Percentiles rank a stretch among this genome's conserved stretches.
Evolutionary conservation across 495 filamentous ascomycete genomes (phyloP).

Genomic region (Penicillium mononematosum): DNA sequence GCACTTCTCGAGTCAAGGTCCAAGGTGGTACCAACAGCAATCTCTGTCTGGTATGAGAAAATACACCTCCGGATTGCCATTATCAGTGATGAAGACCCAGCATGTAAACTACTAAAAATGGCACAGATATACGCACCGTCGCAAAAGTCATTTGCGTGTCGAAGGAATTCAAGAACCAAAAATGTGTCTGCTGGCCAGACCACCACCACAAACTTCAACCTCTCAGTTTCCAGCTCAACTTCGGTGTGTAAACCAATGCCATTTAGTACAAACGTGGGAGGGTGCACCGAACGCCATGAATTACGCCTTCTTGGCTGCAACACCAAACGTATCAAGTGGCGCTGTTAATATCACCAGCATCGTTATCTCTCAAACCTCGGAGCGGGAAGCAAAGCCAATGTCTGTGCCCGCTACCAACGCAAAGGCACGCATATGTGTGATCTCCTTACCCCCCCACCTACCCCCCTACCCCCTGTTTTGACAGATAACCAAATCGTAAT

Average conservation of each 20-base stretch:
- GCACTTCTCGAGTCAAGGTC: background rate
- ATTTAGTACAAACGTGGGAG: slow-evolving; percentile 37
- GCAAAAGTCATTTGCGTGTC: slow-evolving; percentile 15
- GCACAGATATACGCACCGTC: slow-evolving; percentile 8
- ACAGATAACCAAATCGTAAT: slow-evolving; percentile 36
- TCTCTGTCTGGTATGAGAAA: slow-evolving; percentile 20
- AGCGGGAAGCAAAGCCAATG: slow-evolving; percentile 38
- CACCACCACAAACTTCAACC: slow-evolving; percentile 27
- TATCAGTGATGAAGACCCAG: slow-evolving; percentile 30
- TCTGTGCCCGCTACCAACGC: slow-evolving; percentile 21
- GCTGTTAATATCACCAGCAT: slow-evolving; percentile 26
- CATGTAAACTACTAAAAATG: slow-evolving; percentile 20
- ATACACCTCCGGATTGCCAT: slow-evolving; percentile 37
- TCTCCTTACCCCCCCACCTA: slow-evolving; percentile 18
- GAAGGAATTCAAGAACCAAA: slow-evolving; percentile 24
- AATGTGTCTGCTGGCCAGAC: slow-evolving; percentile 12
- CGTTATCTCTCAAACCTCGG: slow-evolving; percentile 38
- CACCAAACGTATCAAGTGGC: slow-evolving; percentile 23
- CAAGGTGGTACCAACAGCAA: background rate
- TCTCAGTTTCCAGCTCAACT: slow-evolving; percentile 23
- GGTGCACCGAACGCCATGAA: slow-evolving; percentile 21
- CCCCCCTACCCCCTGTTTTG: slow-evolving; percentile 9
- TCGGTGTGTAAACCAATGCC: slow-evolving; percentile 26
- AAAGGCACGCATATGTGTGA: slow-evolving; percentile 18
- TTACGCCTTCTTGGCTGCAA: slow-evolving; percentile 44